Evolutionary conservation across 768 basidiomycete species (phyloP), one percentile per base, ranked within the genome.

Genomic region (Boletus sensibilis): DNA sequence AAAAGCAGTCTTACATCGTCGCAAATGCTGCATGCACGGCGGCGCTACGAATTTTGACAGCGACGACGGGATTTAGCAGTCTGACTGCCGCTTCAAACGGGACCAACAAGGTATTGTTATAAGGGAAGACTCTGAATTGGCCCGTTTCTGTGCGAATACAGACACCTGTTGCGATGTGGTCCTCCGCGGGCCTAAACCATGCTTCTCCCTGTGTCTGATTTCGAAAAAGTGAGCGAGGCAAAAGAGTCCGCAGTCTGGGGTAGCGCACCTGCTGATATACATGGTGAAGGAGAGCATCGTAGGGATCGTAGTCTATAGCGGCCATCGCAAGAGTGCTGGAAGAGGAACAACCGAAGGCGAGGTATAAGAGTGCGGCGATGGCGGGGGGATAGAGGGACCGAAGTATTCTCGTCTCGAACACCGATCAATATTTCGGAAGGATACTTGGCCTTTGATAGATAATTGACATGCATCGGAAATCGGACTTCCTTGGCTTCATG

Each of bases 131-230:
- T 50, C 92, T 82, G 72, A 87, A 92, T 29, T 81, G 76, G 37
- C 84, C 83, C 9, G 80, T 75, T 41, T 84, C 82, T 8, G 88
- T 82, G 59, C 90, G 79, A 41, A 91, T 73, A 64, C 87, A 91
- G 61, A 92, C 88, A 51, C 90, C 90, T 0, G 85, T 86, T 43
- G 87, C 82, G 40, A 90, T 75, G 59, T 84, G 85, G 69, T 91
- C 89, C 64, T 87, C 87, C 4, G 87, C 81, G 16, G 90, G 88
- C 68, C 90, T 90, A 72, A 91, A 91, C 90, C 90, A 92, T 1
- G 87, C 84, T 63, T 90, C 87, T 11, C 86, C 84, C 69, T 90
- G 87, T 0, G 90, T 91, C 87, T 90, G 77, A 53, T 38, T 33
- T 73, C 56, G 35, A 57, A 50, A 13, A 21, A 13, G 35, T 58